Percentiles rank a stretch among this genome's conserved stretches.
phyloP scores from a whole-genome alignment of 805 yeast genomes.

The Starmerella potacharoeniae region DNA sequence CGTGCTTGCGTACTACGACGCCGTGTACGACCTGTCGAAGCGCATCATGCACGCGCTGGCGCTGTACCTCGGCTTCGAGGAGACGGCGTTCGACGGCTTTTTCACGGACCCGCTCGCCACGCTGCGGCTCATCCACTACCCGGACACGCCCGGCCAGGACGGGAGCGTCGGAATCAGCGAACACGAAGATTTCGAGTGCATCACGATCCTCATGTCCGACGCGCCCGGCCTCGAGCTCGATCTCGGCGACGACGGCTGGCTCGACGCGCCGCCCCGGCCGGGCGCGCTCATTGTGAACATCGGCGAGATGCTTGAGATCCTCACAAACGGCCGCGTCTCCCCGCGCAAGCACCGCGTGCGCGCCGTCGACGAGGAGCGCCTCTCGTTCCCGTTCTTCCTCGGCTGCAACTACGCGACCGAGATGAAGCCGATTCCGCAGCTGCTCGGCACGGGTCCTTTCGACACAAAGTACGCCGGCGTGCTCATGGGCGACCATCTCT shows the following conservation, averaged over 20 bases:
- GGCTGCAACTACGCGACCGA: slow-evolving; percentile 9
- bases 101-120: slow-evolving; percentile 21
- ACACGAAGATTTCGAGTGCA: slow-evolving; percentile 43
- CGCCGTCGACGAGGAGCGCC: slow-evolving; percentile 32
- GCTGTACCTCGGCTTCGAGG: slow-evolving; percentile 43
- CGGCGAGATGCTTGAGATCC: slow-evolving; percentile 51
- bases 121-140: slow-evolving; percentile 50
- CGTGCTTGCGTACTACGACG: slow-evolving; percentile 35
- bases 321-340: slow-evolving; percentile 46
- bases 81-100: slow-evolving; percentile 38
- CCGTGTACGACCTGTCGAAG: slow-evolving; percentile 37
- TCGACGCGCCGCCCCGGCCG: slow-evolving; percentile 40
- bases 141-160: slow-evolving; percentile 22
- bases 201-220: slow-evolving; percentile 42
- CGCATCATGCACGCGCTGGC: slow-evolving; percentile 39
- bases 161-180: slow-evolving; percentile 47
- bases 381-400: slow-evolving; percentile 23
- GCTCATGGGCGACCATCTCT: slow-evolving; percentile 9
- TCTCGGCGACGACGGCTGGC: slow-evolving; percentile 46
- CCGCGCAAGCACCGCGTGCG: slow-evolving; percentile 48
- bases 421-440: slow-evolving; percentile 12
- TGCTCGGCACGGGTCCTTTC: background rate
- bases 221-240: slow-evolving; percentile 45
- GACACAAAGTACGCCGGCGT: background rate
- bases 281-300: slow-evolving; percentile 44